These are phyloP conservation scores for Toxicodendron radicans DNA, from an alignment of 345 rosid genomes.

Conservation along the genomic window DNA sequence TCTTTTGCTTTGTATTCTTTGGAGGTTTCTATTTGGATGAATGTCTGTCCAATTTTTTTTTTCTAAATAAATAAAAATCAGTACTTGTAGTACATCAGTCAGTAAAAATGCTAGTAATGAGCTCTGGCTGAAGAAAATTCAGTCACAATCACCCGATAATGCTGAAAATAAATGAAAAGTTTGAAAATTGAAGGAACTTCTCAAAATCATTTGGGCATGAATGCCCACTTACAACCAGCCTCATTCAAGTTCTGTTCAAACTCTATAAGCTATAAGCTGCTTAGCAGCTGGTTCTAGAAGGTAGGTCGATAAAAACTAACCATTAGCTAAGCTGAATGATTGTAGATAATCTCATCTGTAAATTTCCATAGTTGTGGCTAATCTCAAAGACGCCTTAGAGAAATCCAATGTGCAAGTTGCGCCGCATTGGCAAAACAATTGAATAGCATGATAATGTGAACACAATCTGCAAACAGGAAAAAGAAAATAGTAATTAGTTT, in stretches of 20 bases:
- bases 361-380: neutral
- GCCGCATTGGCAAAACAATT: neutral
- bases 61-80: neutral
- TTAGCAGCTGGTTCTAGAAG: neutral
- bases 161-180: neutral
- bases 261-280: neutral
- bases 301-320: neutral
- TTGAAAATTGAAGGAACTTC: neutral
- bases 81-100: neutral
- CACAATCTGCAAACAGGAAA: constrained; percentile 3
- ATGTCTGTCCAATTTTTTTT: too few relatives aligned
- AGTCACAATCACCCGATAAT: neutral
- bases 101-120: neutral
- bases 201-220: neutral
- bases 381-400: neutral
- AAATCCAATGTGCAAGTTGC: neutral
- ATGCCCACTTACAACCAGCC: neutral
- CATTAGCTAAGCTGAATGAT: neutral
- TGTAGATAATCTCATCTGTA: neutral
- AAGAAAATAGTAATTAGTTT: neutral
- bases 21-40: too few relatives aligned
- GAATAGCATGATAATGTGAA: neutral
- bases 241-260: neutral
- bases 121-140: neutral
- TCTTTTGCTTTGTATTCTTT: too few relatives aligned